Evolutionary conservation across 768 basidiomycete species (phyloP).

Genomic region (Dacryopinax primogenitus): DNA sequence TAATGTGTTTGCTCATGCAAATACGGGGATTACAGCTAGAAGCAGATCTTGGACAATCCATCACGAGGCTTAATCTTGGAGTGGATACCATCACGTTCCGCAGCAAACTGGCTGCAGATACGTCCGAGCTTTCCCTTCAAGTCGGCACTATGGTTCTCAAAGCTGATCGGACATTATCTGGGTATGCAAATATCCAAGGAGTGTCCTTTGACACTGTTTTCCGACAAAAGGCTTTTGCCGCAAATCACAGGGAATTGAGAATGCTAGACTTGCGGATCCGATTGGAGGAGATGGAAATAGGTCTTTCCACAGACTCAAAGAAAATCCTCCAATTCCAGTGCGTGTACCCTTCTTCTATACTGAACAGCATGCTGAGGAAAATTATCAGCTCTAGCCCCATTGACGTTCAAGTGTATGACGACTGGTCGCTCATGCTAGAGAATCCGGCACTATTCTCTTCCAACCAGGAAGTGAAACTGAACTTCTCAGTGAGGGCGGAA

Average conservation of each 20-base stretch:
- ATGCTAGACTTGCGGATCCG: constrained; percentile 22
- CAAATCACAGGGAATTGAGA: constrained; percentile 22
- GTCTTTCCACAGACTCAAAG: constrained; percentile 65
- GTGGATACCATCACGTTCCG: constrained; percentile 51
- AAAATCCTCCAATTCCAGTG: constrained; percentile 64
- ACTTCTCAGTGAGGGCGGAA: constrained; percentile 65
- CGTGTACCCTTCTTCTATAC: constrained; percentile 20
- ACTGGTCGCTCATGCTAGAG: constrained; percentile 48
- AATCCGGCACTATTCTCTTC: constrained; percentile 24
- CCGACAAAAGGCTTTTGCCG: constrained; percentile 34
- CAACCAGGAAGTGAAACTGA: constrained; percentile 49
- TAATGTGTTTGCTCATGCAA: constrained; percentile 41
- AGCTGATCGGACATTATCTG: constrained; percentile 49
- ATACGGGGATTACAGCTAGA: constrained; percentile 60
- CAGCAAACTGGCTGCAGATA: constrained; percentile 48
- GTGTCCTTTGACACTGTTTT: constrained; percentile 66
- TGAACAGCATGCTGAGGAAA: neutral
- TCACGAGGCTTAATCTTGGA: constrained; percentile 55
- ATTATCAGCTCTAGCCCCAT: constrained; percentile 59
- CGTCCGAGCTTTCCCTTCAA: constrained; percentile 49
- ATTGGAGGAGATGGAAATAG: constrained; percentile 45
- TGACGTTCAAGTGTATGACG: constrained; percentile 59
- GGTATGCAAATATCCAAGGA: constrained; percentile 49
- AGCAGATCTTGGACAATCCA: constrained; percentile 76
- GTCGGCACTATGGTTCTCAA: constrained; percentile 41